Percentiles rank a stretch among this genome's conserved stretches.
Conservation (phyloP, 2,329 filamentous ascomycete species). For the Fusarium sp. region DNA sequence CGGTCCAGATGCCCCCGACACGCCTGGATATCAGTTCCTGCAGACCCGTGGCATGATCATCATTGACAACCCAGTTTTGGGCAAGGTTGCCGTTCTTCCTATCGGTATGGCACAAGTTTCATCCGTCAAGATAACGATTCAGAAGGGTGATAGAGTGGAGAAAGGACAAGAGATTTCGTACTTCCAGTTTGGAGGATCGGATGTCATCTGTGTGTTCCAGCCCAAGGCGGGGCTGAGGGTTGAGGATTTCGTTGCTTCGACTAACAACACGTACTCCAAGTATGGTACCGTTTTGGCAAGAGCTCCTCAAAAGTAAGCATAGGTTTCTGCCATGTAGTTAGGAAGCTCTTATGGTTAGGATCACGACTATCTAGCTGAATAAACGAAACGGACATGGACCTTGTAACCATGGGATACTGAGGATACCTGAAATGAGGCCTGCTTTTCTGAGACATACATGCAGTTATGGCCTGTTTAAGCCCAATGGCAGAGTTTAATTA, state of each 20-base stretch:
- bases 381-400: neutral
- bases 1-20: neutral
- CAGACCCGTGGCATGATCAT: conserved; percentile 9
- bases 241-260: neutral
- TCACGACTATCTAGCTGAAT: neutral
- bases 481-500: neutral
- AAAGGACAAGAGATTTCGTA: conserved; percentile 9
- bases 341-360: fast-evolving
- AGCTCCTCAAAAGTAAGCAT: neutral
- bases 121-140: neutral
- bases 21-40: neutral
- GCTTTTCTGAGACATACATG: neutral
- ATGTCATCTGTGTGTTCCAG: conserved; percentile 13
- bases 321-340: fast-evolving
- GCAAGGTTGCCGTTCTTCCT: neutral
- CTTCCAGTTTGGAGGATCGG: conserved; percentile 15
- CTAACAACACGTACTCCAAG: conserved; percentile 5
- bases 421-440: neutral
- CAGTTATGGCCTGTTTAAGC: too few species aligned
- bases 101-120: conserved; percentile 11
- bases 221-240: neutral
- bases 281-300: neutral
- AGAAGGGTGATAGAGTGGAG: neutral
- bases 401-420: fast-evolving
- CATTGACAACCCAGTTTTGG: neutral